Conservation (phyloP, 257 asterid genomes). For the Thymus mandschuricus region DNA sequence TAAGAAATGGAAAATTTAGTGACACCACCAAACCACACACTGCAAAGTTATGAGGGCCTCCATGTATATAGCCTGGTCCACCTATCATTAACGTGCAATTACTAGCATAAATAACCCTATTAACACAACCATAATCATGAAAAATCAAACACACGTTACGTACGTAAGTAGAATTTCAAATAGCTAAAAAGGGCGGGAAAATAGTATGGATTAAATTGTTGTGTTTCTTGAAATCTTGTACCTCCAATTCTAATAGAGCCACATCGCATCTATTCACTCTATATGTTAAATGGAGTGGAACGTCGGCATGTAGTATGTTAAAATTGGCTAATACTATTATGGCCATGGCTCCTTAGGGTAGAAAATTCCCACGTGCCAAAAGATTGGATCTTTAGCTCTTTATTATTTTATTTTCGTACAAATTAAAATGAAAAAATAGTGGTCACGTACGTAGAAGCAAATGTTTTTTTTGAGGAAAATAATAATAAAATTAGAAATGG, state of each 20-base stretch:
- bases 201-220: no score
- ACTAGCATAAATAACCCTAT: background rate
- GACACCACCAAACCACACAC: constrained; percentile 26
- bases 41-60: background rate
- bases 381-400: background rate
- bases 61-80: background rate
- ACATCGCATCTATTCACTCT: no score
- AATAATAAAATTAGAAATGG: background rate
- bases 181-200: no score
- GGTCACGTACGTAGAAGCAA: background rate
- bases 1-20: background rate
- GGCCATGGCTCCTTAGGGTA: constrained; percentile 3
- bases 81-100: background rate
- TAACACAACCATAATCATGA: background rate
- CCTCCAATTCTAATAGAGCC: no score
- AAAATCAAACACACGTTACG: background rate
- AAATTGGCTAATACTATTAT: background rate
- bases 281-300: no score
- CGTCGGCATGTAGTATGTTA: no score
- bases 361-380: background rate
- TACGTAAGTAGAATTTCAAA: background rate
- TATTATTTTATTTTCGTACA: no score
- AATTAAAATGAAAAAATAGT: no score
- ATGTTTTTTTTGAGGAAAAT: background rate
- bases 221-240: no score